Evolutionary conservation across 2,329 filamentous ascomycete genomes (phyloP).

Genomic region (Sporothrix pallida): DNA sequence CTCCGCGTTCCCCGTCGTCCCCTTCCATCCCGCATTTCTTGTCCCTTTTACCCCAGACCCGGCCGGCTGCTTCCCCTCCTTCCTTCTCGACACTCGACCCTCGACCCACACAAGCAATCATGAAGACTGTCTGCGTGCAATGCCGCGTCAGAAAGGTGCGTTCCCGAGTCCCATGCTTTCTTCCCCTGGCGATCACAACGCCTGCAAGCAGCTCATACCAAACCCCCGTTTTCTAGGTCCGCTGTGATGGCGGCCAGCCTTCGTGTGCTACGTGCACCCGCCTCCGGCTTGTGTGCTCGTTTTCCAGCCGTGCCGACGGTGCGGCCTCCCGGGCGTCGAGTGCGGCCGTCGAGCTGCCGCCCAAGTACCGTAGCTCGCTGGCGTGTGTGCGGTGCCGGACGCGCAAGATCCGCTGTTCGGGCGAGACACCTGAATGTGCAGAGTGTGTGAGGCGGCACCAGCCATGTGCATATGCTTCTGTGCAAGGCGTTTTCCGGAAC

Average conservation of each 20-base stretch:
- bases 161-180: not conserved
- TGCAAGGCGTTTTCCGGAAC: not conserved
- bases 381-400: conserved; percentile 23
- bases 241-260: conserved; percentile 11
- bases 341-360: conserved; percentile 18
- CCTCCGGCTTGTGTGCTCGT: conserved; percentile 16
- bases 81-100: not conserved
- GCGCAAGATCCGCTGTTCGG: conserved; percentile 26
- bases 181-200: not conserved
- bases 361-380: conserved; percentile 28
- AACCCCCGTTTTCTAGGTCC: conserved; percentile 3
- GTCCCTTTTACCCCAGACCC: not conserved
- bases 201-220: not conserved
- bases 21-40: not conserved
- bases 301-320: not conserved
- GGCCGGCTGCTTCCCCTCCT: not conserved
- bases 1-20: not conserved
- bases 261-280: conserved; percentile 23
- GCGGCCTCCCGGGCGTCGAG: not conserved
- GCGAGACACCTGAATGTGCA: conserved; percentile 17
- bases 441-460: conserved; percentile 13
- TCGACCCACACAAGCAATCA: not conserved
- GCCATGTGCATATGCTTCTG: conserved; percentile 2
- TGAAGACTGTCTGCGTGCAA: conserved; percentile 27
- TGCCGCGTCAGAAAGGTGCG: conserved; percentile 28